Evolutionary conservation across 345 rosid genomes (phyloP), one percentile per base, ranked within the genome.

Genomic region (Linum lewisii): DNA sequence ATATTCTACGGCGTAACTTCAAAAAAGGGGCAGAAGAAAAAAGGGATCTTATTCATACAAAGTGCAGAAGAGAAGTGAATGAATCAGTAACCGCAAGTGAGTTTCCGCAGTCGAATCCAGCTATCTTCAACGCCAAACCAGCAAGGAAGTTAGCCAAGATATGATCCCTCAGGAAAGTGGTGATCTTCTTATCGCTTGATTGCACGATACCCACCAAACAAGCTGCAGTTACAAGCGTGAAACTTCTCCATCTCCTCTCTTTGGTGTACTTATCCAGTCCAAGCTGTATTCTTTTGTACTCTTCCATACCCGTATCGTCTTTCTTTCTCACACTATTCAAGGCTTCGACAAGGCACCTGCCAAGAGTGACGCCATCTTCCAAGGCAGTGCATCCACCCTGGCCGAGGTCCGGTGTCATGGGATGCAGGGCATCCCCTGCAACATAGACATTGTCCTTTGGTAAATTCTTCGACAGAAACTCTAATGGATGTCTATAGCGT

Each of bases 391-490:
- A 52, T 4, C 56, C 56, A 5, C 56, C 56, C 21, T 52, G 56
- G 24, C 56, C 56, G 56, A 52, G 8, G 21, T 52, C 56, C 22
- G 56, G 56, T 7, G 24, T 52, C 56, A 52, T 52, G 22, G 56
- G 24, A 52, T 52, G 56, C 25, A 52, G 24, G 11, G 56, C 56
- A 52, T 52, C 56, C 23, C 56, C 56, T 52, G 56, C 56, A 21
- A 52, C 56, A 20, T 13, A 20, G 24, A 52, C 56, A 20, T 52
- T 52, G 56, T 21, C 56, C 21, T 21, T 52, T 19, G 21, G 20
- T 21, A 52, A 15, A 2, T 52, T 52, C 15, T 21, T 21, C 24
- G 6, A n/a, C 56, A 52, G 14, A 8, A 52, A 9, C 14, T 52
- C 56, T 24, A 4, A 19, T 52, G 56, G 56, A 10, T 21, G 24